Evolutionary conservation across 1,284 basidiomycete genomes (phyloP).

Genomic region (Ustilago hordei): DNA sequence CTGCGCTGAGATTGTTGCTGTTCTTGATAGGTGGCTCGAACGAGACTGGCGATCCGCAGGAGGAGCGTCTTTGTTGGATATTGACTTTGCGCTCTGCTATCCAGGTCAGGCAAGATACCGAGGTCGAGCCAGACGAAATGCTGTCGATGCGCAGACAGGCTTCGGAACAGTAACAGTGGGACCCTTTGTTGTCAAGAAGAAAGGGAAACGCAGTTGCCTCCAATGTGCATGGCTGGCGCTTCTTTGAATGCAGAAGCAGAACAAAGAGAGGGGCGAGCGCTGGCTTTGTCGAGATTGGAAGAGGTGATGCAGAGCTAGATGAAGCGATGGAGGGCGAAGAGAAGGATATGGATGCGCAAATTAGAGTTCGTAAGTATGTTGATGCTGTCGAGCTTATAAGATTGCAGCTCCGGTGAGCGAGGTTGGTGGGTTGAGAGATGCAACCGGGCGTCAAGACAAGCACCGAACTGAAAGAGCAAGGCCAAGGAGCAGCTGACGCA

Average conservation of each 20-base stretch:
- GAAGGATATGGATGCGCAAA: background rate
- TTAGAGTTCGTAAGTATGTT: slow-evolving; percentile 1
- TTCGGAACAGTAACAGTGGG: background rate
- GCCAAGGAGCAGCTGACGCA: background rate
- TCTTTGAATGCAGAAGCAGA: background rate
- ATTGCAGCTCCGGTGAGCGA: slow-evolving; percentile 1
- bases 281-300: background rate
- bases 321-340: slow-evolving; percentile 10
- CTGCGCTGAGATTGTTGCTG: slow-evolving; percentile 6
- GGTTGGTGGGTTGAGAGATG: background rate
- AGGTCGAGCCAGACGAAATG: slow-evolving; percentile 8
- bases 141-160: slow-evolving; percentile 6
- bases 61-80: slow-evolving; percentile 15
- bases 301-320: slow-evolving; percentile 13
- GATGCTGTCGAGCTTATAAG: slow-evolving; percentile 6
- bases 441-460: background rate
- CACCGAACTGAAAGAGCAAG: background rate
- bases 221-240: slow-evolving; percentile 15
- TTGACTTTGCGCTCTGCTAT: slow-evolving; percentile 24
- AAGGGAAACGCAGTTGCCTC: background rate
- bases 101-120: background rate
- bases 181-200: slow-evolving; percentile 13
- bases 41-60: slow-evolving; percentile 13
- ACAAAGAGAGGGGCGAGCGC: background rate
- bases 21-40: background rate